Evolutionary conservation across 2,329 filamentous ascomycete species (phyloP).

Genomic region (Trichoderma sp.): DNA sequence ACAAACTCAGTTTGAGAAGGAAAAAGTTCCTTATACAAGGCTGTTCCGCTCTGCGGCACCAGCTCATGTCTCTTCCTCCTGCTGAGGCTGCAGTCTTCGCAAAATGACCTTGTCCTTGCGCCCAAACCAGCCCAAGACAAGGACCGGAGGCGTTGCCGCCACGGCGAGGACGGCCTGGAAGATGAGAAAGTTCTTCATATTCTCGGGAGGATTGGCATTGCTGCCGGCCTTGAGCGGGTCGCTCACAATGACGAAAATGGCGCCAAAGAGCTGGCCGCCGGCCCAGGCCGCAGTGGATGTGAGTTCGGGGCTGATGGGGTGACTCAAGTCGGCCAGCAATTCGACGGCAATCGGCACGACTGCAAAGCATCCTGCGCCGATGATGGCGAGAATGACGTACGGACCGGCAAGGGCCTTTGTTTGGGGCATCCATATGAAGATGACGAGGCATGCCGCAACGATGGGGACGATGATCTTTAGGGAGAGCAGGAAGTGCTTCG

Average conservation of each 20-base stretch:
- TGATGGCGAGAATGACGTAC: slow-evolving; percentile 71
- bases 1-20: not conserved
- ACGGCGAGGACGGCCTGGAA: slow-evolving; percentile 75
- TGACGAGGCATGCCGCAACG: slow-evolving; percentile 71
- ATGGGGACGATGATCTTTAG: slow-evolving; percentile 76
- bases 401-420: slow-evolving; percentile 65
- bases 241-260: slow-evolving; percentile 79
- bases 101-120: slow-evolving; percentile 52
- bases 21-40: not conserved
- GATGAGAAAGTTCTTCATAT: slow-evolving; percentile 75
- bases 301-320: slow-evolving; percentile 84
- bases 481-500: slow-evolving; percentile 73
- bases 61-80: slow-evolving; percentile 5
- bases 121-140: slow-evolving; percentile 72
- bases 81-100: slow-evolving; percentile 45
- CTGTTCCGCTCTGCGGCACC: not conserved
- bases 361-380: slow-evolving; percentile 79
- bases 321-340: slow-evolving; percentile 81
- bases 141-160: slow-evolving; percentile 64
- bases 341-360: slow-evolving; percentile 85
- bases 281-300: slow-evolving; percentile 83
- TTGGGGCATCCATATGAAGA: slow-evolving; percentile 74
- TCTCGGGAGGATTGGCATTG: slow-evolving; percentile 59
- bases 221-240: slow-evolving; percentile 66
- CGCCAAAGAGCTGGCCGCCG: slow-evolving; percentile 82